Evolutionary conservation across 2,329 filamentous ascomycete genomes (phyloP).

Genomic region (Aspergillus proliferans): DNA sequence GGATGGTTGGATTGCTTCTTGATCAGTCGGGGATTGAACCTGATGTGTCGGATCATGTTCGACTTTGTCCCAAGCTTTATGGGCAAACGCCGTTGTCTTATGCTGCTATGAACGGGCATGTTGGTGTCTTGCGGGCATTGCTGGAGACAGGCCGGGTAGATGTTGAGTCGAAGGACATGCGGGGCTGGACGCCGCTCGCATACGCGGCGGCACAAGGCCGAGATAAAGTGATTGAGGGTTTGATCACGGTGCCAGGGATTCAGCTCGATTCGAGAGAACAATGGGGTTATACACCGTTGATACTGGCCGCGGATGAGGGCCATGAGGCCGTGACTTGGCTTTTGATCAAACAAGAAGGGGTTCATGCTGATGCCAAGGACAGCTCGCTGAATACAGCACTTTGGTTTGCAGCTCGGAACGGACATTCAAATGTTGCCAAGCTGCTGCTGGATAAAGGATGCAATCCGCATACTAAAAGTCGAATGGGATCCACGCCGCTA

Average conservation of each 20-base stretch:
- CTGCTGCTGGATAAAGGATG: neutral
- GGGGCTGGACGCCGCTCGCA: neutral
- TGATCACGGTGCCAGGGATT: neutral
- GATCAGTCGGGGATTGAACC: neutral
- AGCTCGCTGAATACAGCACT: neutral
- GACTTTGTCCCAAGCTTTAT: neutral
- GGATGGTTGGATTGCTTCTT: neutral
- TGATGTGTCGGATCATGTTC: neutral
- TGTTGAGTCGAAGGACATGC: neutral
- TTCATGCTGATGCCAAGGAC: neutral
- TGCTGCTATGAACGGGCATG: neutral
- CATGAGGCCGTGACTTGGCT: neutral
- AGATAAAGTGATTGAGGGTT: neutral
- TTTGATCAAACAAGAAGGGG: neutral
- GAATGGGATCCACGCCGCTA: too few relatives aligned
- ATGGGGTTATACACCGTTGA: neutral
- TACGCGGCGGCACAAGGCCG: neutral
- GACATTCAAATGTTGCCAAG: neutral
- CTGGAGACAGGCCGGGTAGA: neutral
- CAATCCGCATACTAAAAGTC: neutral
- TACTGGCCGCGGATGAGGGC: neutral
- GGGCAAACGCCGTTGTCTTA: neutral
- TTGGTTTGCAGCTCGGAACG: neutral
- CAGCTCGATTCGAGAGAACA: neutral
- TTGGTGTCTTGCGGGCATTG: neutral